A percentile compares a stretch with the other conserved stretches of the same genome.
phyloP scores from a whole-genome alignment of 2,329 filamentous ascomycete species.

The Arthrobotrys sinensis region DNA sequence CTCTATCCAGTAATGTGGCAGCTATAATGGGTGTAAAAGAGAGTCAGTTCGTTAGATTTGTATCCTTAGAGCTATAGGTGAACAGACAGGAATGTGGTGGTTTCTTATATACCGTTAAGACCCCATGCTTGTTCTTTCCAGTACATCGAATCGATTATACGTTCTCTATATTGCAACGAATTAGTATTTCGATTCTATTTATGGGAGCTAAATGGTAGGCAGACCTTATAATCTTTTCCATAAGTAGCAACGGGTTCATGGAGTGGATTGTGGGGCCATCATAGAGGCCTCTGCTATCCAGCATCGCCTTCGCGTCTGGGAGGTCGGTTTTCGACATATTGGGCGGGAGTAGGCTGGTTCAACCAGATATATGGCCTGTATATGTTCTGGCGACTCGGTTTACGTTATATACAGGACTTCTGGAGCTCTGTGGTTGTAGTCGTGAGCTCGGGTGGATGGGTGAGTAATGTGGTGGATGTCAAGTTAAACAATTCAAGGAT shows the following conservation, averaged over 20 bases:
- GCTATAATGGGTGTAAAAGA: conserved; percentile 65
- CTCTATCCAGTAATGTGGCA: conserved; percentile 85
- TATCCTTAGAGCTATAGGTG: conserved; percentile 40
- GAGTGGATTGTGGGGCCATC: conserved; percentile 64
- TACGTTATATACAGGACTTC: background rate
- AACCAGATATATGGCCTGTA: background rate
- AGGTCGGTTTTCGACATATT: conserved; percentile 62
- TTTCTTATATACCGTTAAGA: conserved; percentile 75
- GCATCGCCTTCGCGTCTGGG: conserved; percentile 64
- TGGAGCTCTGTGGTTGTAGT: conserved; percentile 23
- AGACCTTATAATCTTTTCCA: conserved; percentile 65
- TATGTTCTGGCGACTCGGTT: conserved; percentile 30
- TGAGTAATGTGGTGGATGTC: conserved; percentile 32
- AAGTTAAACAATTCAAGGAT: conserved; percentile 8
- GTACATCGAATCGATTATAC: conserved; percentile 95
- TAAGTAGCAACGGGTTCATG: conserved; percentile 64
- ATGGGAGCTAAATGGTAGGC: background rate
- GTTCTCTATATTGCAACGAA: conserved; percentile 72
- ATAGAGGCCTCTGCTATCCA: conserved; percentile 64
- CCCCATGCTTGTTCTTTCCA: conserved; percentile 99
- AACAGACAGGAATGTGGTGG: conserved; percentile 16
- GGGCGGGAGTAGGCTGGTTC: background rate
- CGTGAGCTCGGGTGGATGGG: conserved; percentile 25
- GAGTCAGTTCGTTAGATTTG: conserved; percentile 31
- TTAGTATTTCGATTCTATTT: conserved; percentile 19